A percentile compares a stretch with the other conserved stretches of the same genome.
Evolutionary conservation across 129 eudicot genomes (phyloP).

Genomic region (Flaveria bidentis): DNA sequence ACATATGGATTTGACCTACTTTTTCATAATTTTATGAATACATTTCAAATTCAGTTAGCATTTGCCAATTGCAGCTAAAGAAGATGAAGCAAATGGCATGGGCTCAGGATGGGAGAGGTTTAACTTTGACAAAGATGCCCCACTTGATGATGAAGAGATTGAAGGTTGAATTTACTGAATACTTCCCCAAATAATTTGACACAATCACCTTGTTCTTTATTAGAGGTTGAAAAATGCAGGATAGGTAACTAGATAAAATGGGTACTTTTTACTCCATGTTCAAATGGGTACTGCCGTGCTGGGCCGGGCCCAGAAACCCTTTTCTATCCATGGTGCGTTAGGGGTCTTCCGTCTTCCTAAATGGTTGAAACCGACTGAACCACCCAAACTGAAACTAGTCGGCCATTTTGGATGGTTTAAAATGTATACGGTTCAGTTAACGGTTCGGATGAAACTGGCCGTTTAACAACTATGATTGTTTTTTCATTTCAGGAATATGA

Average conservation of each 20-base stretch:
- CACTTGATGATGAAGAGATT: slow-evolving; percentile 86
- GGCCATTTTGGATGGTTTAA: no score
- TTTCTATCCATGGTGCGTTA: neutral
- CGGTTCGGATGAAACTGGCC: no score
- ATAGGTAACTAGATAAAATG: neutral
- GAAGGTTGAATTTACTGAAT: slow-evolving; percentile 56
- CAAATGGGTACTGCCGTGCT: neutral
- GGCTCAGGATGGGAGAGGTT: slow-evolving; percentile 98
- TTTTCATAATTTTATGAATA: neutral
- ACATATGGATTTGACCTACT: neutral
- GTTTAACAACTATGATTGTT: no score
- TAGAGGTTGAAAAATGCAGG: neutral
- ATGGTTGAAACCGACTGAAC: no score
- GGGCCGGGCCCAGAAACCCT: neutral
- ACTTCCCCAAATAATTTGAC: neutral
- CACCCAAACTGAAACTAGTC: no score
- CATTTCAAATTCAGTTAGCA: neutral
- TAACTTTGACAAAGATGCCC: slow-evolving; percentile 94
- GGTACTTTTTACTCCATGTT: no score
- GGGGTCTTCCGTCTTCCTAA: no score
- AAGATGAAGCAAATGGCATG: slow-evolving; percentile 64
- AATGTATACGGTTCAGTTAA: no score
- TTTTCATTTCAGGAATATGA: no score
- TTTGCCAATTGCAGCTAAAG: slow-evolving; percentile 55
- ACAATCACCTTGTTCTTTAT: slow-evolving; percentile 11